Base-by-base conservation (phyloP, 2,329 filamentous ascomycete species). In the Hymenoscyphus fraxineus region DNA sequence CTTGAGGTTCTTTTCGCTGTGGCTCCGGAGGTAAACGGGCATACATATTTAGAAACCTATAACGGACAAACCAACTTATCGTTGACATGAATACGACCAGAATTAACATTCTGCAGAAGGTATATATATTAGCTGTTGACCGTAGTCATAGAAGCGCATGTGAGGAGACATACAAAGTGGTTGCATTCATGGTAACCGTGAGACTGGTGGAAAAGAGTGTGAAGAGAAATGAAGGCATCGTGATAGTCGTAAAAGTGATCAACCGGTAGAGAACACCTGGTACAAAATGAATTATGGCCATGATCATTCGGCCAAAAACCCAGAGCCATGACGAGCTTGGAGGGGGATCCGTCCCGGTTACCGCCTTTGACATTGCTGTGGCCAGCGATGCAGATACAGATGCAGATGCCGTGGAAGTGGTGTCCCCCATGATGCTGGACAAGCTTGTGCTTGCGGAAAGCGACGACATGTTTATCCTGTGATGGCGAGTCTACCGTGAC, bases 141-240 rank as follows among this genome's bases (percentile, higher is more conserved):
- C 13, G 51, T 67, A 71, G 67, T 74, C 68, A 40, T 13, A 27
- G 55, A 31, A 44, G 13, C 9, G 15, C 22, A 13, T 22, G 47
- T 12, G 22, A 9, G 64, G 7, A 47, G 31, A 73, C 88, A 75
- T 86, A 96, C 88, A 99, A 78, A 19, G 95, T 99, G 22, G 94
- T 98, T 71, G 95, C 94, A 76, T 98, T 98, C 93, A 99, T 96
- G 12, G 95, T 99, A 74, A 99, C 92, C 0, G 95, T 99, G 81
- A 96, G 81, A 77, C 91, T 97, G 68, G 92, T 94, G 6, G 93
- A 97, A 74, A 97, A 92, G 67, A 97, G 82, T 6, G 88, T 91
- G 76, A 96, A 99, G 19, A 98, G 85, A 77, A 95, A 87, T 76
- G 92, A 92, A 55, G 95, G 95, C 65, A 97, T 77, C 16, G 92